Conservation (phyloP, 2,329 filamentous ascomycete species). For the Fusarium transvaalense region DNA sequence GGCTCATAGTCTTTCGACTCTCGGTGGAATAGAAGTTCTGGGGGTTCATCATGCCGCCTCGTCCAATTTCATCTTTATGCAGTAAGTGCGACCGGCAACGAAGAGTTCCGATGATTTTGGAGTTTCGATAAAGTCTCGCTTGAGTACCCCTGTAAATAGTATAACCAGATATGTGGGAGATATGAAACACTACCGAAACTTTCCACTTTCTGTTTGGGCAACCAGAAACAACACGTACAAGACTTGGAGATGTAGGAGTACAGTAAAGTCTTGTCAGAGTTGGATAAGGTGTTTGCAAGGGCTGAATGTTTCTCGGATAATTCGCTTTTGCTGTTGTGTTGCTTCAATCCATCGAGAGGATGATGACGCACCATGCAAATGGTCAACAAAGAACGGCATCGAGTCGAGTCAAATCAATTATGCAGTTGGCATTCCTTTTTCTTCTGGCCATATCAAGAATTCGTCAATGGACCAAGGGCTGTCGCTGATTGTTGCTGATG, state of each 20-base stretch:
- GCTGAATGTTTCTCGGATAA: neutral
- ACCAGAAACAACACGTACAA: constrained; percentile 4
- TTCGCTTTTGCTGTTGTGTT: neutral
- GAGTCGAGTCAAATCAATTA: neutral
- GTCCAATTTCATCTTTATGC: neutral
- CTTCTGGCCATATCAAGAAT: constrained; percentile 42
- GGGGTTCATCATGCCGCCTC: neutral
- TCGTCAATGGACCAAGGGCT: constrained; percentile 45
- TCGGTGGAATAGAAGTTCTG: neutral
- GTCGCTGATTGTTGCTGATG: constrained; percentile 16
- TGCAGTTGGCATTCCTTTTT: neutral
- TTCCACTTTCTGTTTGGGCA: constrained; percentile 27
- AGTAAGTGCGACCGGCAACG: constrained; percentile 31
- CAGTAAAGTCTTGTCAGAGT: constrained; percentile 1
- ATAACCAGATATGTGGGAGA: constrained; percentile 36
- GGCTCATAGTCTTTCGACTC: neutral
- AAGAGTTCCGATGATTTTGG: constrained; percentile 27
- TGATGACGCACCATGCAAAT: too few species aligned
- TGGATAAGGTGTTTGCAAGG: neutral
- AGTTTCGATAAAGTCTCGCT: constrained; percentile 40
- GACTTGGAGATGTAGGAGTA: neutral
- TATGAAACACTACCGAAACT: constrained; percentile 48
- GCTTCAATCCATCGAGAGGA: neutral
- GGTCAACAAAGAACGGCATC: neutral
- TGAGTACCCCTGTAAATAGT: constrained; percentile 31